Evolutionary conservation across 164 flowering plant species (phyloP).

Genomic region (Chloranthus sessilifolius): DNA sequence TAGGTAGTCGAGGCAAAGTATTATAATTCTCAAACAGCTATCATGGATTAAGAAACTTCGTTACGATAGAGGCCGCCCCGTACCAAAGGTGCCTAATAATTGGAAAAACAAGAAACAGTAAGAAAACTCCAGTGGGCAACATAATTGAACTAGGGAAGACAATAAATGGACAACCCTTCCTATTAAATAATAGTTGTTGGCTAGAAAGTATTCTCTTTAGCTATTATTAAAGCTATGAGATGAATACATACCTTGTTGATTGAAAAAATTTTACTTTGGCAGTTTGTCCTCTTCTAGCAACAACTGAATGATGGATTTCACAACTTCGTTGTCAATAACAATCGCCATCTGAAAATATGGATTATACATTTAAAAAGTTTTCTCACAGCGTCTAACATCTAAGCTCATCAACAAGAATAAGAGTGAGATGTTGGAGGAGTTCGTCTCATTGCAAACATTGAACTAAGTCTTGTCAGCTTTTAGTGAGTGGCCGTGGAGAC

Average conservation of each 20-base stretch:
- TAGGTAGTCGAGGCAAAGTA: too few species aligned
- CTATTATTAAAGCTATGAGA: too few species aligned
- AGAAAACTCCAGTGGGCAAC: not conserved
- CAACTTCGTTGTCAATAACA: conserved; percentile 52
- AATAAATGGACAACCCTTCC: not conserved
- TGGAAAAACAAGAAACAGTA: not conserved
- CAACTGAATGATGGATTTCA: conserved; percentile 67
- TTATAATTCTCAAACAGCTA: too few species aligned
- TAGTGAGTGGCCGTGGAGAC: too few species aligned
- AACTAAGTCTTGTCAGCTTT: too few species aligned
- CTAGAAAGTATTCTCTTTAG: too few species aligned
- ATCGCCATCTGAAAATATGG: conserved; percentile 35
- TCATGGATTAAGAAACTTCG: too few species aligned
- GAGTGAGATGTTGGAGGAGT: not conserved
- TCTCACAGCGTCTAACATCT: not conserved
- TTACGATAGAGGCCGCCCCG: too few species aligned
- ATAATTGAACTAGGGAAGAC: not conserved
- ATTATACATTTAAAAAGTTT: not conserved
- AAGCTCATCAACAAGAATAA: not conserved
- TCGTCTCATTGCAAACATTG: not conserved
- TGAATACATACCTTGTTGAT: conserved; percentile 13
- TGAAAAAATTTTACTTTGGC: conserved; percentile 8
- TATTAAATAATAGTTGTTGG: conserved; percentile 17
- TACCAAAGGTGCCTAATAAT: not conserved
- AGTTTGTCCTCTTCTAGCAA: conserved; percentile 66